A percentile compares a stretch with the other conserved stretches of the same genome.
Conservation (phyloP, 139 green algal species). For the Astrephomene gubernaculifera region DNA sequence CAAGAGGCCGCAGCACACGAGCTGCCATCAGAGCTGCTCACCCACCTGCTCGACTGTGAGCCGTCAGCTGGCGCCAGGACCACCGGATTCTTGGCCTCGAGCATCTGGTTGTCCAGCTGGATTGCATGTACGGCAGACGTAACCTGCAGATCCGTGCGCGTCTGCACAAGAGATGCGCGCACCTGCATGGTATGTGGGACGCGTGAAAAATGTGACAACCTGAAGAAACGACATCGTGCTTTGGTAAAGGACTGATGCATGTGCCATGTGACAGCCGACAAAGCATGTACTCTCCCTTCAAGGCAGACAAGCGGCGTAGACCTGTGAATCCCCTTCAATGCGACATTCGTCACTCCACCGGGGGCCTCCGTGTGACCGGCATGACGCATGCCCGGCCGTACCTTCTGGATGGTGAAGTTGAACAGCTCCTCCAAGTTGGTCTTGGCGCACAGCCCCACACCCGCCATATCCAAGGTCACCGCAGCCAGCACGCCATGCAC, state of each 20-base stretch:
- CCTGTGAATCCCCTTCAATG: too few species aligned
- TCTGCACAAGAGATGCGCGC: conserved; percentile 44
- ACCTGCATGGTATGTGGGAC: conserved; percentile 3
- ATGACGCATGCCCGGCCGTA: too few species aligned
- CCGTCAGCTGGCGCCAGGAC: conserved; percentile 75
- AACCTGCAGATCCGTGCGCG: conserved; percentile 51
- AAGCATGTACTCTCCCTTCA: too few species aligned
- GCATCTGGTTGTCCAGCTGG: conserved; percentile 92
- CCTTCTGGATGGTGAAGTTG: conserved; percentile 73
- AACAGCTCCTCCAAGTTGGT: conserved; percentile 81
- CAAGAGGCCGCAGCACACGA: too few species aligned
- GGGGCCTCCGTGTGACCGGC: too few species aligned
- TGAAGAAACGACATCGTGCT: too few species aligned
- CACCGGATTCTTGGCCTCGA: conserved; percentile 83
- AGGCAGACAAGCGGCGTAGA: too few species aligned
- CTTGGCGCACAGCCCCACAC: conserved; percentile 72
- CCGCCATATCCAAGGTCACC: conserved; percentile 73
- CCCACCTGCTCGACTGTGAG: conserved; percentile 6
- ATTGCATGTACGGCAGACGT: conserved; percentile 61
- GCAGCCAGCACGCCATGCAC: conserved; percentile 50
- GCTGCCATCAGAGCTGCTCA: background rate
- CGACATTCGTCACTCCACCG: too few species aligned
- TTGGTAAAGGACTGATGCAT: too few species aligned
- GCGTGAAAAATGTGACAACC: too few species aligned
- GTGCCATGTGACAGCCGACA: too few species aligned